Conservation (phyloP, 78 protist species). For the Capsaspora owczarzaki region DNA sequence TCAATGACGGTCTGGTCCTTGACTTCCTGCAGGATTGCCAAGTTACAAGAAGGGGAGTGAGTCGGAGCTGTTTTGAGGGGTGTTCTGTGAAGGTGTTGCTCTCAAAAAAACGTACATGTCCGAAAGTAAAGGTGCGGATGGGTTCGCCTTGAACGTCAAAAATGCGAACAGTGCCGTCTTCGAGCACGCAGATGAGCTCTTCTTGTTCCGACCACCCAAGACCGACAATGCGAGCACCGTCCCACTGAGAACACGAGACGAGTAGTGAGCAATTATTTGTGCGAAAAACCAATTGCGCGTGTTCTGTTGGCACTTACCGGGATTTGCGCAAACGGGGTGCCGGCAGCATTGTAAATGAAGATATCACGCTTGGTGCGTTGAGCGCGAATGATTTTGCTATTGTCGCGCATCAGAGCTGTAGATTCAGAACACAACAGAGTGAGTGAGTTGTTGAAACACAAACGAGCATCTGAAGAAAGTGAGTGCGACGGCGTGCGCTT, state of each 20-base stretch:
- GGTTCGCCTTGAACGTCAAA: not conserved
- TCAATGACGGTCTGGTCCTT: not conserved
- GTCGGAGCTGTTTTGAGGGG: no score
- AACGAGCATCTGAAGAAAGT: no score
- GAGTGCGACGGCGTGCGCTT: no score
- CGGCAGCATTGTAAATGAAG: not conserved
- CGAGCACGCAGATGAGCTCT: slow-evolving; percentile 17
- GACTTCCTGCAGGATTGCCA: not conserved
- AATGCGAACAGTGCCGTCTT: not conserved
- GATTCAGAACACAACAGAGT: no score
- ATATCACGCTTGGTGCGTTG: not conserved
- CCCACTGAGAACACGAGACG: not conserved
- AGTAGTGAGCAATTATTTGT: not conserved
- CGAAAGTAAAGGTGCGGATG: not conserved
- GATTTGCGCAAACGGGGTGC: not conserved
- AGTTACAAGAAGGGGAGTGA: no score
- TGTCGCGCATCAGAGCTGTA: slow-evolving; percentile 8
- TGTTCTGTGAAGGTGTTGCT: no score
- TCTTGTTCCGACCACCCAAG: slow-evolving; percentile 22
- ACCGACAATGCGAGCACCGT: slow-evolving; percentile 2
- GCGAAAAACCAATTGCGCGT: not conserved
- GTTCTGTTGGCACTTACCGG: not conserved
- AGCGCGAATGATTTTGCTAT: not conserved
- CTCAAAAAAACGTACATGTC: not conserved
- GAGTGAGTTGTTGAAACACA: no score